Evolutionary conservation across 371 early-diverging fungal genomes (phyloP).

Genomic region (Massospora cicadina): DNA sequence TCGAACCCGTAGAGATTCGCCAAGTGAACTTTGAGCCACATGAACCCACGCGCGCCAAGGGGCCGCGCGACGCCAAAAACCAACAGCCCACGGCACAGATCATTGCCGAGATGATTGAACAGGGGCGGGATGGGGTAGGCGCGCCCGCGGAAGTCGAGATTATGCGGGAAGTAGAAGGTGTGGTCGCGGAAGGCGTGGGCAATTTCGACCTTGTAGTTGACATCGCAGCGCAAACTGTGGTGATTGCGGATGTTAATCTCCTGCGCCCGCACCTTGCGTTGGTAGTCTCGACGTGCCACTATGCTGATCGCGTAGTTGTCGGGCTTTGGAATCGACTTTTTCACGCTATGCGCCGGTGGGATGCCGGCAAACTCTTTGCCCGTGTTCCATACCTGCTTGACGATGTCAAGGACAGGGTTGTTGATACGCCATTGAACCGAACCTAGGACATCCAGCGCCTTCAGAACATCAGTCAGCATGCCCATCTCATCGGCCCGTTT

Average conservation of each 20-base stretch:
- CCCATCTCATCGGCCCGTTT: slow-evolving; percentile 59
- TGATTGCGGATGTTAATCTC: slow-evolving; percentile 40
- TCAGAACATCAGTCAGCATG: slow-evolving; percentile 42
- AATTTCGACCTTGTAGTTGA: slow-evolving; percentile 91
- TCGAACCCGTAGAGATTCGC: slow-evolving; percentile 87
- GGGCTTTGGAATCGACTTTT: slow-evolving; percentile 40
- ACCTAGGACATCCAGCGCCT: slow-evolving; percentile 81
- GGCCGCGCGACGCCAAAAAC: slow-evolving; percentile 68
- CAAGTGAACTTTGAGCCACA: slow-evolving; percentile 91
- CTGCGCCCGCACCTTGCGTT: slow-evolving; percentile 21
- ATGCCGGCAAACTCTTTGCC: slow-evolving; percentile 60
- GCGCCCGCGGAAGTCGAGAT: slow-evolving; percentile 94
- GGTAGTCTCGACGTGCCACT: slow-evolving; percentile 28
- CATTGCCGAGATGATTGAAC: slow-evolving; percentile 91
- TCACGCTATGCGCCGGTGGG: slow-evolving; percentile 31
- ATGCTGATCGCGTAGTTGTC: slow-evolving; percentile 44
- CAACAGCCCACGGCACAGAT: slow-evolving; percentile 85
- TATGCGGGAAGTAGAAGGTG: slow-evolving; percentile 93
- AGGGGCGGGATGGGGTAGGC: slow-evolving; percentile 94
- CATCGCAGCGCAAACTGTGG: slow-evolving; percentile 77
- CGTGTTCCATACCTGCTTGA: slow-evolving; percentile 76
- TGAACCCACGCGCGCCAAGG: slow-evolving; percentile 65
- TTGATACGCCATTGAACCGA: slow-evolving; percentile 81
- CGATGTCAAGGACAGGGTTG: slow-evolving; percentile 52
- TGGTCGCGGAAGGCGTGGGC: slow-evolving; percentile 78